phyloP scores from a whole-genome alignment of 441 rosid species.

The Corymbia calophylla region DNA sequence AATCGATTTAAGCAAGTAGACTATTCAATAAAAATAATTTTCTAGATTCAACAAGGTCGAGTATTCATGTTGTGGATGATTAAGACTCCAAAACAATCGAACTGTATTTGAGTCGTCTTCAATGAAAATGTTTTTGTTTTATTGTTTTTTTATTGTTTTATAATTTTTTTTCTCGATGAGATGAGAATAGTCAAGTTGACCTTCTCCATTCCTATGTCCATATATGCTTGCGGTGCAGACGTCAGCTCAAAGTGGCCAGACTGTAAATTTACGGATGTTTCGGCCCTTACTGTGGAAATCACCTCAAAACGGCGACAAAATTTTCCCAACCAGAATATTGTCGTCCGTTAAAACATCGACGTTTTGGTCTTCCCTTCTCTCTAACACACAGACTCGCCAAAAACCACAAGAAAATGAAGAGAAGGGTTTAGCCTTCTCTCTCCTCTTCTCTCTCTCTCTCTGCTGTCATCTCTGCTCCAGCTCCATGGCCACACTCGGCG shows the following conservation, averaged over 20 bases:
- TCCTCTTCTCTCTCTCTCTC: background rate
- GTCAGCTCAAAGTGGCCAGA: background rate
- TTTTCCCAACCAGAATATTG: background rate
- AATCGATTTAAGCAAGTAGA: background rate
- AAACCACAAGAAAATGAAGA: background rate
- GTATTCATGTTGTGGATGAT: accelerated
- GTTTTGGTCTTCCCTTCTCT: background rate
- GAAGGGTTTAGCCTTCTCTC: background rate
- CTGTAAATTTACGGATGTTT: background rate
- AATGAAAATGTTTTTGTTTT: background rate
- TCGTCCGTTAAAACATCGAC: background rate
- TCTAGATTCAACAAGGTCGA: background rate
- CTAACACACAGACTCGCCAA: background rate
- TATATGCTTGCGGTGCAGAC: background rate
- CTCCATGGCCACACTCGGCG: conserved; percentile 2
- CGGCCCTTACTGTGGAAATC: background rate
- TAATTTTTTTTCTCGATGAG: background rate
- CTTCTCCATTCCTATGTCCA: background rate
- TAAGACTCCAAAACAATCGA: background rate
- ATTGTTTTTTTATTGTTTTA: too few relatives aligned
- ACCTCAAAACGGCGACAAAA: background rate
- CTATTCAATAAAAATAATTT: accelerated
- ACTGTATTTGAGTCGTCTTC: background rate
- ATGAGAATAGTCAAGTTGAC: background rate
- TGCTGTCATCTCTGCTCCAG: conserved; percentile 4